A percentile compares a stretch with the other conserved stretches of the same genome.
phyloP scores from a whole-genome alignment of 2,329 filamentous ascomycete species.

The Sclerotinia sclerotiorum region DNA sequence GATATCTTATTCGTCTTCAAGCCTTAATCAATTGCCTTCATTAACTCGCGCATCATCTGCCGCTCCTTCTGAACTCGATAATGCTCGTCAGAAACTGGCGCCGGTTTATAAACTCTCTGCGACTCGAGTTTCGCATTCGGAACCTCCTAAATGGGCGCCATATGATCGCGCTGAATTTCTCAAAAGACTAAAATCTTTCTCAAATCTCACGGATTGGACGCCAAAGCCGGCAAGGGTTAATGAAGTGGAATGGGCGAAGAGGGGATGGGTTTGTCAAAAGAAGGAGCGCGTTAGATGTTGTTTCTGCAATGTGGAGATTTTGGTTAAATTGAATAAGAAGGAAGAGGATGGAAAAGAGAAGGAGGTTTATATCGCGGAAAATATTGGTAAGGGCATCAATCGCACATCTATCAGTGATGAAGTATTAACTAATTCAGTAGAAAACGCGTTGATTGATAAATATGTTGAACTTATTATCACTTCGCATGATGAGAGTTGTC shows the following conservation, averaged over 20 bases:
- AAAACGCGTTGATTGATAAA: slow-evolving; percentile 69
- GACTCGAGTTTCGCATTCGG: slow-evolving; percentile 24
- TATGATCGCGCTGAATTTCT: slow-evolving; percentile 83
- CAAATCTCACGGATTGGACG: slow-evolving; percentile 90
- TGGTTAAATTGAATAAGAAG: slow-evolving; percentile 72
- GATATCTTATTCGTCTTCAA: slow-evolving; percentile 29
- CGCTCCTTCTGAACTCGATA: slow-evolving; percentile 2
- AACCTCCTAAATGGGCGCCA: slow-evolving; percentile 73
- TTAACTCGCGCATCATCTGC: slow-evolving; percentile 24
- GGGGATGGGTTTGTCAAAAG: slow-evolving; percentile 84
- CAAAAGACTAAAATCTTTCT: slow-evolving; percentile 78
- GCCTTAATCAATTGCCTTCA: slow-evolving; percentile 19
- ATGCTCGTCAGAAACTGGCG: slow-evolving; percentile 35
- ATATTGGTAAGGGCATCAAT: slow-evolving; percentile 51
- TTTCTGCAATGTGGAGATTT: slow-evolving; percentile 78
- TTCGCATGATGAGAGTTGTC: slow-evolving; percentile 76
- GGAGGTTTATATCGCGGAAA: slow-evolving; percentile 55
- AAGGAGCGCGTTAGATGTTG: slow-evolving; percentile 83
- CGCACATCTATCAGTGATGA: slow-evolving; percentile 26
- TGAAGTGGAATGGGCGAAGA: slow-evolving; percentile 92
- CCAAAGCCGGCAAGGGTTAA: slow-evolving; percentile 82
- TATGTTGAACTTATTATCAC: slow-evolving; percentile 72
- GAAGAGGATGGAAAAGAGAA: slow-evolving; percentile 57
- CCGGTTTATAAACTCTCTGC: slow-evolving; percentile 27
- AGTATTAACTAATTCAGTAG: slow-evolving; percentile 40